These are phyloP conservation scores for Zygnema cylindricum DNA, from an alignment of 139 green algal species.

Conservation along the genomic window DNA sequence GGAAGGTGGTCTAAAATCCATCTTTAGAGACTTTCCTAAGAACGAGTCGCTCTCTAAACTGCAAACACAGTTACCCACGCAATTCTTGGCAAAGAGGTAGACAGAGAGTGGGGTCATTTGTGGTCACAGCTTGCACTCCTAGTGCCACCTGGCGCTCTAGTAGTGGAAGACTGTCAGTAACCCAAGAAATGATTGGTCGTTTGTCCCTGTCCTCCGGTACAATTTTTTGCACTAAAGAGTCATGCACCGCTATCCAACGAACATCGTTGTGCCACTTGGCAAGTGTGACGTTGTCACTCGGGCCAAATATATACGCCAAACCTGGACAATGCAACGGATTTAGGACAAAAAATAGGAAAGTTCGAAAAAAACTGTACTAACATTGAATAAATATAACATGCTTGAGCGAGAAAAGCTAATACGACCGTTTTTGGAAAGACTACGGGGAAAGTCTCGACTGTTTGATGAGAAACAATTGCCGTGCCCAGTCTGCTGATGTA, in stretches of 20 bases:
- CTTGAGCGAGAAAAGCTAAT: too few species aligned
- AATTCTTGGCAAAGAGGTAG: background rate
- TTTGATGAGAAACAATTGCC: too few species aligned
- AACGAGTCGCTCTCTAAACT: background rate
- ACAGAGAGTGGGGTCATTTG: constrained; percentile 21
- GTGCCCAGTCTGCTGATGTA: too few species aligned
- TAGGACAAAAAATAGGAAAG: too few species aligned
- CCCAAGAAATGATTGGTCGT: constrained; percentile 11
- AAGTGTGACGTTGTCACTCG: background rate
- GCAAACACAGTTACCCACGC: background rate
- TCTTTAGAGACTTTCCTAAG: constrained; percentile 3
- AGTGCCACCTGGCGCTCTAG: background rate
- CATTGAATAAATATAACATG: too few species aligned
- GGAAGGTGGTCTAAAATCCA: too few species aligned
- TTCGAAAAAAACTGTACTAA: too few species aligned
- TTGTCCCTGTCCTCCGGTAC: background rate
- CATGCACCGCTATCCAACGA: background rate
- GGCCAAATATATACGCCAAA: constrained; percentile 3
- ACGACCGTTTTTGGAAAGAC: too few species aligned
- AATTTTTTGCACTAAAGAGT: background rate
- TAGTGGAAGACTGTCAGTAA: background rate
- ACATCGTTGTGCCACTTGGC: background rate
- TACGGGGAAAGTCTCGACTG: too few species aligned
- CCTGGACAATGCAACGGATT: too few species aligned
- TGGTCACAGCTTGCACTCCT: constrained; percentile 11